These are phyloP conservation scores for Alternaria longipes DNA, from an alignment of 2,329 filamentous ascomycete species.

Conservation along the genomic window DNA sequence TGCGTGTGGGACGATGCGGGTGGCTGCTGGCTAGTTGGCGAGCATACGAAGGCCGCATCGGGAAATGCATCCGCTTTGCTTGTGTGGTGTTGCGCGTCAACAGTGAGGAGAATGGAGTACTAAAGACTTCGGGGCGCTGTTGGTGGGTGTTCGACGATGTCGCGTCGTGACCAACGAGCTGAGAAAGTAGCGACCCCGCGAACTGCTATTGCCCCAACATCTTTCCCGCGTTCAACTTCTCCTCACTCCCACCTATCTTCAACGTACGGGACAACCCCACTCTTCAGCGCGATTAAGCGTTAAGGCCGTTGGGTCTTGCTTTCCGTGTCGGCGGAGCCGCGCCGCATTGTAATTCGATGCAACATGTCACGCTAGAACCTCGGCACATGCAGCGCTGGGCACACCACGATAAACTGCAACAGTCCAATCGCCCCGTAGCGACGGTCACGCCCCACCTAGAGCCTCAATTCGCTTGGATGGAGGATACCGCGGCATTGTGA, in stretches of 20 bases:
- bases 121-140: not conserved
- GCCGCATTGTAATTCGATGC: not conserved
- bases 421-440: not conserved
- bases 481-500: not conserved
- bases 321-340: not conserved
- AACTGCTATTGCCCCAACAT: not conserved
- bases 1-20: constrained; percentile 7
- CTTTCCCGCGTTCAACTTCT: not conserved
- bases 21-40: not conserved
- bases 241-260: not conserved
- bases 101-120: not conserved
- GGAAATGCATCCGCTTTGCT: constrained; percentile 9
- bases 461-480: not conserved
- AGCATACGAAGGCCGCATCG: constrained; percentile 9
- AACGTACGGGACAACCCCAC: not conserved
- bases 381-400: constrained; percentile 2
- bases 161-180: not conserved
- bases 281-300: not conserved
- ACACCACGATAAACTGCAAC: not conserved
- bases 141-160: not conserved
- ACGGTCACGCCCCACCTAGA: constrained; percentile 1
- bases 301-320: not conserved
- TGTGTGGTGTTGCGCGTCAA: not conserved
- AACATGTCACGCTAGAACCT: not conserved
- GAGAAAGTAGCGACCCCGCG: not conserved